phyloP scores from a whole-genome alignment of 2,329 filamentous ascomycete species.

The Plectosphaerella sp. region DNA sequence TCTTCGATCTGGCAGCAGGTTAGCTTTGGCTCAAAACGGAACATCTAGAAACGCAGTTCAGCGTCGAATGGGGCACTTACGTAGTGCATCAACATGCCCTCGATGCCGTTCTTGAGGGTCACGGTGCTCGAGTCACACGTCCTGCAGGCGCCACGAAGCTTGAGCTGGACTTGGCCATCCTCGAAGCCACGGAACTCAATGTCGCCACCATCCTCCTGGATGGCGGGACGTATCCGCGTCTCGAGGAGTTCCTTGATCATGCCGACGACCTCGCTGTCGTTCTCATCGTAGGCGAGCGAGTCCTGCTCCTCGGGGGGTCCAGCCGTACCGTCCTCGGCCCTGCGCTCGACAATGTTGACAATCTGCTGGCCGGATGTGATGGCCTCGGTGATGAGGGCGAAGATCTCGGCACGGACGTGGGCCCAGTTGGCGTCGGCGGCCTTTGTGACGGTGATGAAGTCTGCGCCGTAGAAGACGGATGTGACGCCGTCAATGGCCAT shows the following conservation, averaged over 20 bases:
- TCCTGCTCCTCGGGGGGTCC: conserved; percentile 55
- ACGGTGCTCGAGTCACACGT: conserved; percentile 97
- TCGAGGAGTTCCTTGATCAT: conserved; percentile 99
- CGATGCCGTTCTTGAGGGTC: conserved; percentile 94
- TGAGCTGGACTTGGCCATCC: conserved; percentile 77
- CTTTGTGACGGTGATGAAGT: conserved; percentile 98
- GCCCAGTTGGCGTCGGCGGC: conserved; percentile 85
- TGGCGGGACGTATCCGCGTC: conserved; percentile 88
- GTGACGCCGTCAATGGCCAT: conserved; percentile 95
- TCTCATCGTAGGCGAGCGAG: conserved; percentile 76
- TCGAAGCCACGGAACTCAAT: conserved; percentile 93
- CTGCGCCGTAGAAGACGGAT: conserved; percentile 86
- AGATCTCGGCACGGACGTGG: conserved; percentile 92
- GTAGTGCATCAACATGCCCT: conserved; percentile 97
- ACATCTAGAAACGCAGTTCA: neutral
- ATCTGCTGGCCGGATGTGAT: conserved; percentile 80
- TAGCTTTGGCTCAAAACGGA: neutral
- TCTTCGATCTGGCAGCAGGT: conserved; percentile 72
- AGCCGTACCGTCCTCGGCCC: conserved; percentile 37
- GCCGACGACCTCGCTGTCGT: conserved; percentile 88
- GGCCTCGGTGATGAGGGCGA: conserved; percentile 89
- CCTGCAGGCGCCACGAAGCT: conserved; percentile 86
- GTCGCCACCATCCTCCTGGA: conserved; percentile 96
- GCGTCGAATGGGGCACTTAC: conserved; percentile 47
- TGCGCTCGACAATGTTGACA: conserved; percentile 66